Base-by-base conservation (phyloP, 495 filamentous ascomycete genomes). In the Physcia stellaris region DNA sequence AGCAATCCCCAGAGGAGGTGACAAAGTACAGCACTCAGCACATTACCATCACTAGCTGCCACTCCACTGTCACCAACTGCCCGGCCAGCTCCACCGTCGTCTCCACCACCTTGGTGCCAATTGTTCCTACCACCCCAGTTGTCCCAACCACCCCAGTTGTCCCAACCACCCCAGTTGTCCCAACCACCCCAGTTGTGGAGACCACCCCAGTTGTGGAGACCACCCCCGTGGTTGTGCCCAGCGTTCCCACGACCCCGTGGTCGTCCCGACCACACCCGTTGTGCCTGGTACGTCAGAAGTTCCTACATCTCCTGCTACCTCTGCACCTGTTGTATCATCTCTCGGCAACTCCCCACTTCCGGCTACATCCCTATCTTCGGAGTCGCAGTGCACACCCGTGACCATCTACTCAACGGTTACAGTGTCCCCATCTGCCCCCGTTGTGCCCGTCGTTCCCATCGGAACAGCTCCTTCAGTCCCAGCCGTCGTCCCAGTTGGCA, bases 21-120 rank as follows among this genome's bases (percentile, higher is more conserved):
- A 68, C 64, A 48, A 56, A 71, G 63, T 72, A 66, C 63, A 49
- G 57, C 57, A 76, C 70, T 49, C 56, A 62, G 33, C 63, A 64
- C 44, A 62, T 67, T 41, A 70, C 68, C 51, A 58, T 75, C 62
- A 76, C 64, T 52, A 73, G 67, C 20, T 82, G 77, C 58, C 66
- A 61, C 42, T 55, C 75, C 22, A 63, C 59, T 29, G 70, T 79
- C 44, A 54, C 48, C 16, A 47, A 46, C 50, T 53, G 50, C 47
- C 50, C 50, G 3, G 50, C 52, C 49, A 32, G 46, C 42, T 39
- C 43, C 45, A 44, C 34, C 15, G 9, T 33, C 24, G 44, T 28
- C 29, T 37, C 41, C 34, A 38, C 43, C 24, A 38, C 42, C 34
- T 35, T 37, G 11, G 28, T 42, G 17, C 47, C 47, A 24, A 33